A percentile compares a stretch with the other conserved stretches of the same genome.
phyloP scores from a whole-genome alignment of 345 rosid species.

The Salix brachista region DNA sequence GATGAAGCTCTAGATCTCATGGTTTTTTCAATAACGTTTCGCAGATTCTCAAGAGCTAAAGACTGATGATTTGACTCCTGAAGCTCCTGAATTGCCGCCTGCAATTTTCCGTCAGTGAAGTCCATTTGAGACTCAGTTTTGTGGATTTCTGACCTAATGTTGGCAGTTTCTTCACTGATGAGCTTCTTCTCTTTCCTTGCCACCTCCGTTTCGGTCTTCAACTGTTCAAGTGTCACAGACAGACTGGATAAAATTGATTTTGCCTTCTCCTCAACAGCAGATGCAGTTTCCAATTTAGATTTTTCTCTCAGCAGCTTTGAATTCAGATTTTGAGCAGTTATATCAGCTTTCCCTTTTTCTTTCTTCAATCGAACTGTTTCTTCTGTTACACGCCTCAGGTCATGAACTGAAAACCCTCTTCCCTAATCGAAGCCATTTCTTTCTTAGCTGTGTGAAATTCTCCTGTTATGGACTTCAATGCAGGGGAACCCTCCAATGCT shows the following conservation, averaged over 20 bases:
- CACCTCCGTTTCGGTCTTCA: slow-evolving; percentile 53
- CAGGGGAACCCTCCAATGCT: slow-evolving; percentile 25
- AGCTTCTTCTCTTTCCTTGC: slow-evolving; percentile 55
- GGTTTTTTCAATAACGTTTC: slow-evolving; percentile 39
- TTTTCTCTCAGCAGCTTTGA: slow-evolving; percentile 73
- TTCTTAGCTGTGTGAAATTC: slow-evolving; percentile 61
- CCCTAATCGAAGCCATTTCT: slow-evolving; percentile 49
- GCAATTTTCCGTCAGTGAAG: slow-evolving; percentile 50
- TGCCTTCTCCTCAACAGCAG: slow-evolving; percentile 55
- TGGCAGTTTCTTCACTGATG: slow-evolving; percentile 41
- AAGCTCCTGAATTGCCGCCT: slow-evolving; percentile 55
- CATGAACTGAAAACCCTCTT: slow-evolving; percentile 63
- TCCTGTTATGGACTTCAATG: slow-evolving; percentile 37
- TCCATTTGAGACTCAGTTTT: slow-evolving; percentile 50
- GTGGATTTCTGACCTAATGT: slow-evolving; percentile 40
- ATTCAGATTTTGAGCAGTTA: slow-evolving; percentile 48
- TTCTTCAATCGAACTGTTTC: slow-evolving; percentile 47
- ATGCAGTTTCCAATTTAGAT: slow-evolving; percentile 48
- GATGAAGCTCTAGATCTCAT: slow-evolving; percentile 46
- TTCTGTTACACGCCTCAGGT: slow-evolving; percentile 42
- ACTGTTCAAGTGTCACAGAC: slow-evolving; percentile 48
- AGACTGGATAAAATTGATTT: slow-evolving; percentile 45
- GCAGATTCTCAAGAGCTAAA: slow-evolving; percentile 55
- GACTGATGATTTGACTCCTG: slow-evolving; percentile 46
- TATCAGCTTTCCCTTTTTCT: slow-evolving; percentile 44